A percentile compares a stretch with the other conserved stretches of the same genome.
These are phyloP conservation scores for Kregervanrija fluxuum DNA, from an alignment of 805 yeast genomes.

Conservation along the genomic window DNA sequence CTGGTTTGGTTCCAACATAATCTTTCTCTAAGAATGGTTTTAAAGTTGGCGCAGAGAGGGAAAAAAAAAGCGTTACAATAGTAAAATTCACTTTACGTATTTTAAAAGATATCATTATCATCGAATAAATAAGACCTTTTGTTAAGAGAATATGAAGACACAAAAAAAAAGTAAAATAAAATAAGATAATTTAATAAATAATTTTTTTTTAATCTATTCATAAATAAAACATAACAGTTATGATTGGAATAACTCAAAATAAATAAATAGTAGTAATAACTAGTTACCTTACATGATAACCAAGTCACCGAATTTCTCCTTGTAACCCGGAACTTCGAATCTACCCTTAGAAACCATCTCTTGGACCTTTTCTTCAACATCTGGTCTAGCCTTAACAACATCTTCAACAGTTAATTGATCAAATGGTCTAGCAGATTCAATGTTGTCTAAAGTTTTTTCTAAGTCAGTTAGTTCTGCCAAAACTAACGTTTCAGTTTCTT, in stretches of 20 bases:
- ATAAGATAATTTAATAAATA: neutral
- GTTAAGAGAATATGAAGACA: no score
- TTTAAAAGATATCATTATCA: no score
- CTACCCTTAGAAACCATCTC: constrained; percentile 95
- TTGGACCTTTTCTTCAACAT: constrained; percentile 89
- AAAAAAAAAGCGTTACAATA: neutral
- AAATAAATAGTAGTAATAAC: constrained; percentile 6
- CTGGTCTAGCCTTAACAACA: constrained; percentile 92
- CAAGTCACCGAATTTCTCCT: constrained; percentile 96
- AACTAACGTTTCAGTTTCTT: constrained; percentile 85
- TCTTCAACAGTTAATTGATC: constrained; percentile 96
- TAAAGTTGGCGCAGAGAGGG: neutral
- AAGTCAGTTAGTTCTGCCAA: constrained; percentile 78
- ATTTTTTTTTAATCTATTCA: constrained; percentile 1
- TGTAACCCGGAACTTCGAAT: constrained; percentile 98
- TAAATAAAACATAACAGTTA: constrained; percentile 5
- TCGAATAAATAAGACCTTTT: no score
- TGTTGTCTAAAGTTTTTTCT: constrained; percentile 83
- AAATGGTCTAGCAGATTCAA: constrained; percentile 95
- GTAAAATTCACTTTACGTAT: neutral
- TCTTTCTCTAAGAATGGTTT: neutral
- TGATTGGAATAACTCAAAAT: constrained; percentile 5
- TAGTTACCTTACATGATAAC: constrained; percentile 64
- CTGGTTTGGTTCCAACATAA: constrained; percentile 9
- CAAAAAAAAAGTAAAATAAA: no score